phyloP scores from a whole-genome alignment of 2,329 filamentous ascomycete species.

The Xylariaceae sp. region DNA sequence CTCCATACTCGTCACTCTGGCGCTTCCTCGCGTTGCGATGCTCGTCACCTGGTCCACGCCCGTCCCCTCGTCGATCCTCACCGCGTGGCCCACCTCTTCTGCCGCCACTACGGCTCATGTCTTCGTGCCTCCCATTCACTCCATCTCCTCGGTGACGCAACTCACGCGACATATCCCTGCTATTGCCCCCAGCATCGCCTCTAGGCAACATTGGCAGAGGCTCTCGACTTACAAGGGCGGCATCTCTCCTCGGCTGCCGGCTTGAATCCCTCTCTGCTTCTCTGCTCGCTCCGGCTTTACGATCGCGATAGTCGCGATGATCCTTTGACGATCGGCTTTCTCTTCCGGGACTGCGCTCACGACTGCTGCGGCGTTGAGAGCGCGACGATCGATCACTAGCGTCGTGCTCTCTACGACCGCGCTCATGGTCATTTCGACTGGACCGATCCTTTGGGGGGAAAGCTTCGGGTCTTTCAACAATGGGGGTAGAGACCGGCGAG shows the following conservation, averaged over 20 bases:
- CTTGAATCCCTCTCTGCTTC: constrained; percentile 28
- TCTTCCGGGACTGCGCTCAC: constrained; percentile 45
- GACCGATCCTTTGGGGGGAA: constrained; percentile 36
- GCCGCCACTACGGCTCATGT: constrained; percentile 29
- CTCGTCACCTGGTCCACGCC: constrained; percentile 34
- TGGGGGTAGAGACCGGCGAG: constrained; percentile 46
- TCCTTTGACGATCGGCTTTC: constrained; percentile 39
- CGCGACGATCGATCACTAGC: constrained; percentile 38
- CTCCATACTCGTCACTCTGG: constrained; percentile 45
- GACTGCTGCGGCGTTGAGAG: constrained; percentile 44
- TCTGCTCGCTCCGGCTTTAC: constrained; percentile 25
- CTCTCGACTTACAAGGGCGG: constrained; percentile 18
- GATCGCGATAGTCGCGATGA: constrained; percentile 27
- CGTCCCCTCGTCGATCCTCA: constrained; percentile 33
- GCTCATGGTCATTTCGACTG: constrained; percentile 33
- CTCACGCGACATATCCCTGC: constrained; percentile 27
- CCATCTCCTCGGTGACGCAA: constrained; percentile 29
- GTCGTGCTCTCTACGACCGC: constrained; percentile 40
- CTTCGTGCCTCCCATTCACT: constrained; percentile 29
- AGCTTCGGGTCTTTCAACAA: constrained; percentile 46
- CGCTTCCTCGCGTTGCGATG: constrained; percentile 35
- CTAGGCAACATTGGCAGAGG: constrained; percentile 15
- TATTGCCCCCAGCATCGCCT: constrained; percentile 22
- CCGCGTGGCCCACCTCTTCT: constrained; percentile 33
- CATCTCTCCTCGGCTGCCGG: constrained; percentile 28